A percentile compares a stretch with the other conserved stretches of the same genome.
Evolutionary conservation across 106 monocot species (phyloP).

Genomic region (Allium sativum): DNA sequence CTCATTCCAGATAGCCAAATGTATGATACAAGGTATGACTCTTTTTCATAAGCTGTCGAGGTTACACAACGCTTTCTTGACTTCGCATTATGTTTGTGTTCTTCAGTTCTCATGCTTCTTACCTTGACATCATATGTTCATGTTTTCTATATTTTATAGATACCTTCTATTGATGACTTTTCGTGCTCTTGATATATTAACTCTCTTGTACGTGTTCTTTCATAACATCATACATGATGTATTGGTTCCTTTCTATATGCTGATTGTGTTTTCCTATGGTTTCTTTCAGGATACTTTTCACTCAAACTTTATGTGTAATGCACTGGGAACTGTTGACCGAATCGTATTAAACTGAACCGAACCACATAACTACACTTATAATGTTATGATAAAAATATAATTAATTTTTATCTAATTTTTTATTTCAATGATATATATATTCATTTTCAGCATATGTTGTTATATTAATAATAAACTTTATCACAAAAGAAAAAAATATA

Average conservation of each 20-base stretch:
- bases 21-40: neutral
- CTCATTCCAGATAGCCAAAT: neutral
- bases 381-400: no score
- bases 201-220: neutral
- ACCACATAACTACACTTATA: no score
- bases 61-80: neutral
- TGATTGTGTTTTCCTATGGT: neutral
- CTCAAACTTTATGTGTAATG: no score
- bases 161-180: neutral
- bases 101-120: neutral
- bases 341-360: no score
- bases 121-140: neutral
- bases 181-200: neutral
- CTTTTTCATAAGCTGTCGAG: neutral
- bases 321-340: no score
- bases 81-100: neutral
- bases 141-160: no score
- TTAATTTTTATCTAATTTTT: no score
- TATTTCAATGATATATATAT: no score
- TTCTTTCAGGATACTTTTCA: neutral
- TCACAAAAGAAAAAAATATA: no score
- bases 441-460: no score
- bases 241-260: neutral
- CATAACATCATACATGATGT: neutral
- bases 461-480: no score